Evolutionary conservation across 75 land plant genomes (phyloP).

Genomic region (Sequoia sempervirens): DNA sequence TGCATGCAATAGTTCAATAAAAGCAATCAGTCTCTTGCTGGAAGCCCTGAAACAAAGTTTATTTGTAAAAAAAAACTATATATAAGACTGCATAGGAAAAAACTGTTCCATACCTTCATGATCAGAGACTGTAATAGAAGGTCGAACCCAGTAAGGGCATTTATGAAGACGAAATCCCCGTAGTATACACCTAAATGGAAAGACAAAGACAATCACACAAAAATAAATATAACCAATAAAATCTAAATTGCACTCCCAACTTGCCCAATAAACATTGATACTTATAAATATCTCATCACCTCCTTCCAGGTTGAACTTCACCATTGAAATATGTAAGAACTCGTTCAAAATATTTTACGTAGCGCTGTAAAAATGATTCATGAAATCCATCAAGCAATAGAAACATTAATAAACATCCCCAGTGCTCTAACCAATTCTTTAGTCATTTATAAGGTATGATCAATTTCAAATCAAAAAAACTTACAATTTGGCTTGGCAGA

Average conservation of each 20-base stretch:
- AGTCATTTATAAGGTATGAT: not conserved
- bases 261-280: not conserved
- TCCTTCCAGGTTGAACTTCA: constrained; percentile 80
- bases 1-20: not conserved
- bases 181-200: constrained; percentile 75
- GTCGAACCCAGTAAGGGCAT: constrained; percentile 98
- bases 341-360: constrained; percentile 97
- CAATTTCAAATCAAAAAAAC: constrained; percentile 13
- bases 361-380: constrained; percentile 54
- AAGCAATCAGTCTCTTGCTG: not conserved
- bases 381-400: constrained; percentile 5
- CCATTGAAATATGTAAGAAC: constrained; percentile 81
- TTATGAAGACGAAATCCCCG: constrained; percentile 92
- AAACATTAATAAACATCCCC: not conserved
- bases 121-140: constrained; percentile 85
- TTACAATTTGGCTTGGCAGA: constrained; percentile 96
- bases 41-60: not conserved
- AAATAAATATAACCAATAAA: not conserved
- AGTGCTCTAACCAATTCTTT: not conserved
- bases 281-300: constrained; percentile 32
- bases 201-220: constrained; percentile 6
- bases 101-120: constrained; percentile 65
- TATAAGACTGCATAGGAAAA: not conserved
- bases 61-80: not conserved
- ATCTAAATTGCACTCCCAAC: too few species aligned